Evolutionary conservation across 768 basidiomycete genomes (phyloP).

Genomic region (Dacryopinax primogenitus): DNA sequence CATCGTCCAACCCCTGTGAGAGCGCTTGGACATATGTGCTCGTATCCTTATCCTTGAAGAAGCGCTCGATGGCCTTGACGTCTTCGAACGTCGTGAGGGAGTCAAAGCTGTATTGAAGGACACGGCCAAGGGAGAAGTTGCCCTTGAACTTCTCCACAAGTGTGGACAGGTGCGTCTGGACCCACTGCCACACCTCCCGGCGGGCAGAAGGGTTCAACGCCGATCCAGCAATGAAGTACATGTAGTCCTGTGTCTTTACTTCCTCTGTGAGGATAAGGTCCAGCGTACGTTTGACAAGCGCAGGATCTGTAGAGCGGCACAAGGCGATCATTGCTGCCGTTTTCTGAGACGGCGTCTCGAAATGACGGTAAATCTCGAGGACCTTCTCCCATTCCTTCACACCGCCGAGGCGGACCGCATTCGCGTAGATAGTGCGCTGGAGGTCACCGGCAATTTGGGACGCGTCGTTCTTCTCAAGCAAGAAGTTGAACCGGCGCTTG

Average conservation of each 20-base stretch:
- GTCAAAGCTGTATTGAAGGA: conserved; percentile 36
- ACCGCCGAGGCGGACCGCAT: conserved; percentile 69
- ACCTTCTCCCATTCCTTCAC: conserved; percentile 60
- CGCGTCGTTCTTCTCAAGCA: conserved; percentile 58
- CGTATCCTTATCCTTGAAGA: conserved; percentile 68
- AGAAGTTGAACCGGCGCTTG: conserved; percentile 53
- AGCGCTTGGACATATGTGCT: conserved; percentile 54
- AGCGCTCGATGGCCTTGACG: conserved; percentile 44
- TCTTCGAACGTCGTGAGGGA: conserved; percentile 57
- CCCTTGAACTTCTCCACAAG: conserved; percentile 15
- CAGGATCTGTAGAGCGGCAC: conserved; percentile 43
- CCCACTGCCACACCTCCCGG: conserved; percentile 43
- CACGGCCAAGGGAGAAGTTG: conserved; percentile 37
- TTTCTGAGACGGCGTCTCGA: conserved; percentile 59
- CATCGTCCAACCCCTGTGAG: conserved; percentile 54
- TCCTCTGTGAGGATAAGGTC: conserved; percentile 38
- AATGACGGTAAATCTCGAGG: conserved; percentile 53
- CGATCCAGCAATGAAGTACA: conserved; percentile 52
- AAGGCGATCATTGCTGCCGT: conserved; percentile 64
- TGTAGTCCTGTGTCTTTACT: conserved; percentile 34
- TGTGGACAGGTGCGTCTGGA: conserved; percentile 52
- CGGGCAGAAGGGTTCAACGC: conserved; percentile 44
- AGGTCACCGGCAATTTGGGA: conserved; percentile 72
- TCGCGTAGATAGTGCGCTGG: conserved; percentile 34
- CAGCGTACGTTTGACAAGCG: conserved; percentile 50